phyloP scores from a whole-genome alignment of 805 yeast species.

The Candida arabinofermentans region DNA sequence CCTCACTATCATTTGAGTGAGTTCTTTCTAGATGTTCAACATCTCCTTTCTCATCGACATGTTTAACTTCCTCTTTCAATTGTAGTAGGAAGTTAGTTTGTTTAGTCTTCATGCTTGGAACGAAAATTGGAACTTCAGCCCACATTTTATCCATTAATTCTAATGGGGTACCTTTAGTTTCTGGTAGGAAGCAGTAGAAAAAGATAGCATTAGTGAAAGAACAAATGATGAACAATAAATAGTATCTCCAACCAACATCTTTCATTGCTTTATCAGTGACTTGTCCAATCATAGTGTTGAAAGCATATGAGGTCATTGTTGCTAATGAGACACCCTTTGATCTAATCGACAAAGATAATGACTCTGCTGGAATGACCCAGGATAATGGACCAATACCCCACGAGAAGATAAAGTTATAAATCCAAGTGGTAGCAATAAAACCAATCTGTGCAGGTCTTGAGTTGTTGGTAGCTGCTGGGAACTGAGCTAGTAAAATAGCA shows the following conservation, averaged over 20 bases:
- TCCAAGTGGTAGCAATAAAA: conserved; percentile 28
- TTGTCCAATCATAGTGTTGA: conserved; percentile 34
- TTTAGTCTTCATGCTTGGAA: conserved; percentile 7
- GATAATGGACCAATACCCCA: conserved; percentile 31
- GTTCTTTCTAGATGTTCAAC: conserved; percentile 3
- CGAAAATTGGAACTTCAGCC: conserved; percentile 7
- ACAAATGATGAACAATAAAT: conserved; percentile 49
- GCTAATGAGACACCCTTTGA: conserved; percentile 59
- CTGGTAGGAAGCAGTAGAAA: conserved; percentile 33
- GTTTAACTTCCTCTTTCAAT: conserved; percentile 7
- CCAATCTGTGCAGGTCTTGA: conserved; percentile 24
- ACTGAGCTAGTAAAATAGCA: conserved; percentile 19
- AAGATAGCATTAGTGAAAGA: conserved; percentile 27
- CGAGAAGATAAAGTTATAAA: conserved; percentile 24
- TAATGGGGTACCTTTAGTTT: conserved; percentile 23
- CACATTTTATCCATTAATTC: conserved; percentile 11
- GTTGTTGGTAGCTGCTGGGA: conserved; percentile 17
- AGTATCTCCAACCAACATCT: conserved; percentile 57
- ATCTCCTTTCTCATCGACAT: conserved; percentile 5
- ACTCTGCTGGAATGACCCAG: conserved; percentile 51
- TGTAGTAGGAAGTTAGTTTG: conserved; percentile 6
- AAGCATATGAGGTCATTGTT: conserved; percentile 33
- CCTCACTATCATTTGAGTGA: not conserved
- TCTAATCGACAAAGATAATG: conserved; percentile 57
- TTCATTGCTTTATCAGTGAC: conserved; percentile 50